Conservation (phyloP, 495 filamentous ascomycete species). For the Penicillium herquei region DNA sequence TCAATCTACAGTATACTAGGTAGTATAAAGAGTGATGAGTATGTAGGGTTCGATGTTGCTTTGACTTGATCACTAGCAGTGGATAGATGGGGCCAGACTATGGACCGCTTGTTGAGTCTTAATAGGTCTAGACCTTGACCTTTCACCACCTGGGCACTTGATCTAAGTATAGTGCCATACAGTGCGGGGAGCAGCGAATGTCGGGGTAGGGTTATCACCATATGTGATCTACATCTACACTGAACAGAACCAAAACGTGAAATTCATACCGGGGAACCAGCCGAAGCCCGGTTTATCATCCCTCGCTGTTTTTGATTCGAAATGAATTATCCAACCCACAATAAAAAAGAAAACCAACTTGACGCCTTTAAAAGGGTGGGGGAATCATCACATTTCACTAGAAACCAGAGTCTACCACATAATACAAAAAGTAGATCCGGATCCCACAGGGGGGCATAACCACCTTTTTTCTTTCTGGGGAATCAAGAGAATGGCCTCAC, state of each 20-base stretch:
- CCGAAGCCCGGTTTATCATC: constrained; percentile 31
- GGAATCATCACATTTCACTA: constrained; percentile 22
- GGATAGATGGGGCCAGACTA: no score
- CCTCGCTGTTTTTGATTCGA: constrained; percentile 23
- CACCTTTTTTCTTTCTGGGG: constrained; percentile 1
- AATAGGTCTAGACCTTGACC: no score
- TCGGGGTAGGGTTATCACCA: neutral
- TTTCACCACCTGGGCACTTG: no score
- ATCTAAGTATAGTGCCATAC: no score
- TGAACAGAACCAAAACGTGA: constrained; percentile 28
- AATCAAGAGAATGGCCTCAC: constrained; percentile 10
- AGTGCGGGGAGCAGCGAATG: no score
- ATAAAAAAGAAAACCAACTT: constrained; percentile 22
- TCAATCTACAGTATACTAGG: no score
- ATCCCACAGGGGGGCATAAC: constrained; percentile 9
- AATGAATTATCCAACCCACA: constrained; percentile 22
- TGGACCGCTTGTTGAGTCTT: no score
- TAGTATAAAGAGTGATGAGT: no score
- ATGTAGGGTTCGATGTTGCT: no score
- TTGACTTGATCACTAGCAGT: no score
- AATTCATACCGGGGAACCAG: constrained; percentile 29
- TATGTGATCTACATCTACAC: constrained; percentile 2
- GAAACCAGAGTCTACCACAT: constrained; percentile 7
- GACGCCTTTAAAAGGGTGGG: constrained; percentile 24
- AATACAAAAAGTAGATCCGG: constrained; percentile 3